Base-by-base conservation (phyloP, 2,329 filamentous ascomycete species). In the Penicillium corylophilum region DNA sequence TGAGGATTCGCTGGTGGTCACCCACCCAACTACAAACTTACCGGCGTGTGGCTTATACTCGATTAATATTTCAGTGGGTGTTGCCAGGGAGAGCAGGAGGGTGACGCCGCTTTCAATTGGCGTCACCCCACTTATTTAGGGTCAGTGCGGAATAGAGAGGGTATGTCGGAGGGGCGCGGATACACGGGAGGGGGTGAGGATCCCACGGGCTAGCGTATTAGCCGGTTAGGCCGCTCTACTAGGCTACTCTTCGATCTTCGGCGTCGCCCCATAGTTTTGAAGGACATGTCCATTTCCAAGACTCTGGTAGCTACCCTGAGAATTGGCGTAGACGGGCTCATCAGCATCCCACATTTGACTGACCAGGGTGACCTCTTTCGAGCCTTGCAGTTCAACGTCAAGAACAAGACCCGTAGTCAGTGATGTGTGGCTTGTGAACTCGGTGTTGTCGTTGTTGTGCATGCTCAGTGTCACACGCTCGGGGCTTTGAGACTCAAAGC, bases 171-270 rank as follows among this genome's bases (percentile, higher is more conserved):
- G n/a, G n/a, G n/a, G n/a, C n/a, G n/a, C n/a, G n/a, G n/a, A n/a
- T n/a, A n/a, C n/a, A n/a, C n/a, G n/a, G n/a, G n/a, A n/a, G n/a
- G n/a, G n/a, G n/a, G n/a, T n/a, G n/a, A n/a, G n/a, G n/a, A n/a
- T n/a, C n/a, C n/a, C n/a, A n/a, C n/a, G n/a, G n/a, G n/a, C n/a
- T n/a, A n/a, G n/a, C n/a, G n/a, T n/a, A n/a, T n/a, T n/a, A n/a
- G n/a, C n/a, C n/a, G n/a, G n/a, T n/a, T n/a, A n/a, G n/a, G n/a
- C n/a, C n/a, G n/a, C n/a, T n/a, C n/a, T n/a, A n/a, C n/a, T n/a
- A n/a, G n/a, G n/a, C n/a, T 49, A 66, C 48, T 71, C 68, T 16
- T 67, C 67, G 18, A 71, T 62, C n/a, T 63, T 63, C 0, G 69
- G 59, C 13, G 61, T 64, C 2, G 61, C 56, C n/a, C 70, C 70